Evolutionary conservation across 192 early-diverging fungal species (phyloP), one percentile per base, ranked within the genome.

Genomic region (Coemansia asiatica): DNA sequence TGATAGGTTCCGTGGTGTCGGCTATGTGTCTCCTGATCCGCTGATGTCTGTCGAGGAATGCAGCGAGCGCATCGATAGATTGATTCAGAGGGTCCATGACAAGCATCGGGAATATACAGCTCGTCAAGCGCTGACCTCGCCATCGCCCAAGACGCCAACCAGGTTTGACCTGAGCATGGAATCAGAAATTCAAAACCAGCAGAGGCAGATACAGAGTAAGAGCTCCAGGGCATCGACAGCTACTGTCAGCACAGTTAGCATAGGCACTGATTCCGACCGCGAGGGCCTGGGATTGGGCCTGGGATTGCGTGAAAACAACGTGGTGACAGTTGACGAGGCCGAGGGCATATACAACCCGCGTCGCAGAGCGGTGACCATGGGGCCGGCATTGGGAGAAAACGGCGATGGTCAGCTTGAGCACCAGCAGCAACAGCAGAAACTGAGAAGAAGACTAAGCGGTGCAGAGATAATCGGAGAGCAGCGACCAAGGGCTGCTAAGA

Each of bases 1-100:
- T 31, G 26, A 9, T 2, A 18, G 48, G 47, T 35, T 31, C 27
- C 31, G 49, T 6, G 50, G 33, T 9, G 35, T 46, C 10, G 55
- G 40, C 0, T 46, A 47, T 27, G 54, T 60, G 49, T 38, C 33
- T 1, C 51, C 61, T 12, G 75, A 67, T 18, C 69, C 61, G n/a
- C 1, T 21, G 31, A 64, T 80, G 64, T 35, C 68, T 6, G 26
- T 60, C 4, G 77, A 74, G 6, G 77, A 74, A 38, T 74, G 72
- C 50, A 63, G 40, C 27, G 72, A 67, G 13, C 61, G 68, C 4
- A 69, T 80, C 9, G 77, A 80, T 15, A 38, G 62, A 18, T 64
- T 80, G 31, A 36, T 80, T 13, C 64, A 74, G 59, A 49, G 58
- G 3, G 77, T 80, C 28, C 72, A 71, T 23, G 40, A 74, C 18